phyloP scores from a whole-genome alignment of 257 asterid species.

The Salvia rosmarinus region DNA sequence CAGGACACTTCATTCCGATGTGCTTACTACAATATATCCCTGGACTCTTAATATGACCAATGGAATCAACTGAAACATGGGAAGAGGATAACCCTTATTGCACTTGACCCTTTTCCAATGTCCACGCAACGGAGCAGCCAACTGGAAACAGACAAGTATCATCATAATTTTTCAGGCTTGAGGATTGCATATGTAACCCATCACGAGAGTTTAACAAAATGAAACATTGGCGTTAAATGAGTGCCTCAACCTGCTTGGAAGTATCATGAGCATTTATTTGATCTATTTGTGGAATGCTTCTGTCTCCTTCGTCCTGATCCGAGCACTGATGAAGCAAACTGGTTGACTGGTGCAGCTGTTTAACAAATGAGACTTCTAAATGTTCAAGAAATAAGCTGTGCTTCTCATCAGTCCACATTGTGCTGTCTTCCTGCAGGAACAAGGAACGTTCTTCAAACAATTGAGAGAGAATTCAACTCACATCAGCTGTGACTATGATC shows the following conservation, averaged over 20 bases:
- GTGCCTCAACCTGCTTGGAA: constrained; percentile 47
- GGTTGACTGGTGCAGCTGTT: constrained; percentile 63
- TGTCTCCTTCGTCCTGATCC: constrained; percentile 35
- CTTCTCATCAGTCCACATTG: constrained; percentile 74
- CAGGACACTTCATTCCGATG: constrained; percentile 33
- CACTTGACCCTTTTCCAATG: constrained; percentile 38
- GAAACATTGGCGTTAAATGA: constrained; percentile 30
- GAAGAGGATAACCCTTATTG: constrained; percentile 38
- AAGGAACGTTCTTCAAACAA: constrained; percentile 2
- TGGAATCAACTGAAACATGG: constrained; percentile 43
- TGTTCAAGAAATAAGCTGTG: constrained; percentile 65
- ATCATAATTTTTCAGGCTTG: not conserved
- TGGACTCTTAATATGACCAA: constrained; percentile 32
- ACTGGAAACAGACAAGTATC: constrained; percentile 36
- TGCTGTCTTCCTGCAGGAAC: constrained; percentile 49
- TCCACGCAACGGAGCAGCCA: constrained; percentile 37
- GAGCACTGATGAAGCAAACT: too few species aligned
- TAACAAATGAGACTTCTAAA: constrained; percentile 75
- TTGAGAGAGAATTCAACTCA: not conserved
- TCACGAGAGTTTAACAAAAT: constrained; percentile 16
- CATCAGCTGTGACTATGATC: not conserved
- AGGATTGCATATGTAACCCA: not conserved
- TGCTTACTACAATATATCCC: constrained; percentile 31
- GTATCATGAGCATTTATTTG: constrained; percentile 29
- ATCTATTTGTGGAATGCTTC: constrained; percentile 29